phyloP scores from a whole-genome alignment of 176 grass and related monocot species.

The Hsuehochloa calcarea region DNA sequence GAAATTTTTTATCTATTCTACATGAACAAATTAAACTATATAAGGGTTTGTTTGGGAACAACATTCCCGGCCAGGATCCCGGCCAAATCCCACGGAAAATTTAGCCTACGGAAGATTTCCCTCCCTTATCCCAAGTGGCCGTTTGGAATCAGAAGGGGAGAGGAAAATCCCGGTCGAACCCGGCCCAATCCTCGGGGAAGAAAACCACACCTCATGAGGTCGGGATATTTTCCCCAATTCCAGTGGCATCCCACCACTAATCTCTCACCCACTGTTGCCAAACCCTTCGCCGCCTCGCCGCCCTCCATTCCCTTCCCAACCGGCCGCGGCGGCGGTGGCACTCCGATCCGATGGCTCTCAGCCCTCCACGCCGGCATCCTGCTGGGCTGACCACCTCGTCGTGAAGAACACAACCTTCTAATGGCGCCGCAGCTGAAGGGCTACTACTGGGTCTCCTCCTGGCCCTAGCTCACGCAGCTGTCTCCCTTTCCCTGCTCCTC shows the following conservation, averaged over 20 bases:
- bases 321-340: background rate
- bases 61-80: no score
- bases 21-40: no score
- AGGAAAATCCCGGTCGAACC: no score
- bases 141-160: no score
- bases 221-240: background rate
- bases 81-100: no score
- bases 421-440: constrained; percentile 48
- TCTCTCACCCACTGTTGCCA: background rate
- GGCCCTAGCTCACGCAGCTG: constrained; percentile 20
- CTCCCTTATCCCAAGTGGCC: no score
- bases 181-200: no score
- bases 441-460: constrained; percentile 41
- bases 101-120: no score
- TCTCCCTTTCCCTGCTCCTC: constrained; percentile 21
- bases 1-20: no score
- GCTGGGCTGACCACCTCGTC: background rate
- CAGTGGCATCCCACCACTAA: background rate
- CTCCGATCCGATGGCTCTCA: background rate
- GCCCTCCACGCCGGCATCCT: background rate
- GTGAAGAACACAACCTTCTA: background rate
- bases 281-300: background rate
- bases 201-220: no score
- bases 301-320: background rate
- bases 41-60: no score